A percentile compares a stretch with the other conserved stretches of the same genome.
These are phyloP conservation scores for Clarireedia hainanense DNA, from an alignment of 2,329 filamentous ascomycete species.

Conservation along the genomic window DNA sequence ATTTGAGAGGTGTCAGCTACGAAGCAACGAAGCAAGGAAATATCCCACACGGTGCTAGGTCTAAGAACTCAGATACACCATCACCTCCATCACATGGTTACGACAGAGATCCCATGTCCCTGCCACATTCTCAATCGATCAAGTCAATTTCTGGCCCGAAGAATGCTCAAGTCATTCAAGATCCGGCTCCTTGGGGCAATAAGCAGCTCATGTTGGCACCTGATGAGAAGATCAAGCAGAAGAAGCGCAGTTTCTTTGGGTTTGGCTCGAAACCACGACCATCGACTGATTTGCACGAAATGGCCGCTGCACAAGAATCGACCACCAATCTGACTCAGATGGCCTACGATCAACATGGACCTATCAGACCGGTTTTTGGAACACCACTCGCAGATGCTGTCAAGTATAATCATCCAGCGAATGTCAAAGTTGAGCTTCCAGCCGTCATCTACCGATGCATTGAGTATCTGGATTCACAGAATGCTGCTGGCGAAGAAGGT, in stretches of 20 bases:
- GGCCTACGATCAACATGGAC: constrained; percentile 40
- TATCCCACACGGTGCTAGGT: constrained; percentile 26
- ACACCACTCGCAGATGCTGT: constrained; percentile 81
- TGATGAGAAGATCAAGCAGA: constrained; percentile 67
- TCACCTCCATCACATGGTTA: constrained; percentile 25
- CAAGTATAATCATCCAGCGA: constrained; percentile 64
- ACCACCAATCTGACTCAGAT: constrained; percentile 35
- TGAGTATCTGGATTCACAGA: constrained; percentile 79
- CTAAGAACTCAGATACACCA: constrained; percentile 26
- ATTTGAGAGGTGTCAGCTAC: constrained; percentile 32
- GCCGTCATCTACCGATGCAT: constrained; percentile 94
- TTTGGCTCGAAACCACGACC: constrained; percentile 53
- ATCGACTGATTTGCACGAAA: constrained; percentile 50
- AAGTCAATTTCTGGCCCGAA: constrained; percentile 75
- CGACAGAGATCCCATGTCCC: constrained; percentile 23
- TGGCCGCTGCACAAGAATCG: constrained; percentile 42
- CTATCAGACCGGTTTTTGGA: constrained; percentile 71
- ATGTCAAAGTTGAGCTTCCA: constrained; percentile 69
- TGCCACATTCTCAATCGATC: constrained; percentile 30
- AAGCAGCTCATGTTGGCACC: constrained; percentile 47
- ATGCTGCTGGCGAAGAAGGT: constrained; percentile 79
- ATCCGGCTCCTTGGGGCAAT: constrained; percentile 80
- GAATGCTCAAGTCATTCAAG: constrained; percentile 76
- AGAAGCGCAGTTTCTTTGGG: constrained; percentile 74
- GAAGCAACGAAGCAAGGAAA: constrained; percentile 31